These are phyloP conservation scores for Russula lepida DNA, from an alignment of 768 basidiomycete genomes.

Conservation along the genomic window DNA sequence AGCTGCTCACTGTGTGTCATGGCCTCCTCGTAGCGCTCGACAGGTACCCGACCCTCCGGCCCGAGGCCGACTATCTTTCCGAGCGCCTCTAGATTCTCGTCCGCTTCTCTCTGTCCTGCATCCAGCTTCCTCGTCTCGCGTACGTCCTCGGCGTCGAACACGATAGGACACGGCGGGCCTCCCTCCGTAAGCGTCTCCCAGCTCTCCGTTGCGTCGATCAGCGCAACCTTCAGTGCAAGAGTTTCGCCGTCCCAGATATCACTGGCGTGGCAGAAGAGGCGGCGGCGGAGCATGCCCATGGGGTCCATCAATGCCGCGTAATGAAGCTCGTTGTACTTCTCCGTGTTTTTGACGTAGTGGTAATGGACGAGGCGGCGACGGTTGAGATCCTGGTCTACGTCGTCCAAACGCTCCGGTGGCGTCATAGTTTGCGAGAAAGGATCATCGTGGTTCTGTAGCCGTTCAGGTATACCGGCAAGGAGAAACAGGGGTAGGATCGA, in stretches of 20 bases:
- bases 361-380: constrained; percentile 41
- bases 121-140: constrained; percentile 34
- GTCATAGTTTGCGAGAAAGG: constrained; percentile 31
- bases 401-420: constrained; percentile 34
- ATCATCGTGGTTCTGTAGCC: constrained; percentile 42
- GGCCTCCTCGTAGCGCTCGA: neutral
- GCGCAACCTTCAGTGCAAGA: constrained; percentile 36
- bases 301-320: neutral
- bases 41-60: neutral
- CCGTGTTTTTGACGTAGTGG: constrained; percentile 40
- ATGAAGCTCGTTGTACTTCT: constrained; percentile 33
- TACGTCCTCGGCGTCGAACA: constrained; percentile 41
- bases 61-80: neutral
- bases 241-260: constrained; percentile 41
- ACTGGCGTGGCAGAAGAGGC: constrained; percentile 39
- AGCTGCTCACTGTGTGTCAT: neutral
- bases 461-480: constrained; percentile 37
- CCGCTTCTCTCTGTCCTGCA: neutral
- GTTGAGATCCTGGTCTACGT: constrained; percentile 37
- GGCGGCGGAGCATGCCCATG: constrained; percentile 28
- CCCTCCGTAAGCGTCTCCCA: constrained; percentile 37
- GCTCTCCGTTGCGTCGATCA: constrained; percentile 36
- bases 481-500: constrained; percentile 46
- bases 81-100: neutral
- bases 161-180: constrained; percentile 37